phyloP scores from a whole-genome alignment of 306 rosid genomes.

The Prunus mongolica region DNA sequence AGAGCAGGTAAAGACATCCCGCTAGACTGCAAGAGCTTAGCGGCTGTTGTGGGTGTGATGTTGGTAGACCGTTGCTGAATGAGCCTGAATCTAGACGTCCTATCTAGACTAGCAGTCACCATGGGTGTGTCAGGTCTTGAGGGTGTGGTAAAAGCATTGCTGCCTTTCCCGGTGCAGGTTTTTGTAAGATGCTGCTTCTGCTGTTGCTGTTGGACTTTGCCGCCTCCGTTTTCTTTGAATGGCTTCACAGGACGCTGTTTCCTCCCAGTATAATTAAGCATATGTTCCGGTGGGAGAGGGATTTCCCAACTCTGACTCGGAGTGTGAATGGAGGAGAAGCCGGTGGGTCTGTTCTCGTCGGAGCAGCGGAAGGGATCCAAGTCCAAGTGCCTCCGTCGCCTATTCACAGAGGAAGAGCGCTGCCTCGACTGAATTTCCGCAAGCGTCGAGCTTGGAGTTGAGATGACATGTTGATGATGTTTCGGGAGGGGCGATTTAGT shows the following conservation, averaged over 20 bases:
- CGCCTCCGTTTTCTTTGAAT: slow-evolving; percentile 54
- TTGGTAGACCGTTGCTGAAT: slow-evolving; percentile 37
- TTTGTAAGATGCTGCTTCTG: slow-evolving; percentile 31
- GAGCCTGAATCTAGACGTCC: slow-evolving; percentile 50
- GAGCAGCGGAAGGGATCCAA: slow-evolving; percentile 40
- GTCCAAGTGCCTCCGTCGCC: slow-evolving; percentile 44
- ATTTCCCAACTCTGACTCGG: slow-evolving; percentile 43
- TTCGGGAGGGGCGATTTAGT: slow-evolving; percentile 28
- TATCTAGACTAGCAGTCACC: slow-evolving; percentile 26
- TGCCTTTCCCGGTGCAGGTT: slow-evolving; percentile 37
- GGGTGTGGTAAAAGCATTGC: slow-evolving; percentile 37
- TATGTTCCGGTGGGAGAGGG: slow-evolving; percentile 31
- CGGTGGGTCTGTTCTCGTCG: slow-evolving; percentile 43
- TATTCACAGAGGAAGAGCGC: slow-evolving; percentile 30
- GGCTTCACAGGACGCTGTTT: slow-evolving; percentile 51
- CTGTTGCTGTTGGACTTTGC: neutral
- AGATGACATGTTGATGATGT: slow-evolving; percentile 2
- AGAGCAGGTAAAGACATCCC: slow-evolving; percentile 31
- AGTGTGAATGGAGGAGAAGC: slow-evolving; percentile 4
- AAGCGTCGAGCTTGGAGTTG: slow-evolving; percentile 3
- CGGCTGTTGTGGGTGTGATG: slow-evolving; percentile 45
- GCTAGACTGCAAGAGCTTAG: slow-evolving; percentile 57
- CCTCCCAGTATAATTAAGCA: slow-evolving; percentile 7
- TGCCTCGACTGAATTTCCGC: slow-evolving; percentile 20
- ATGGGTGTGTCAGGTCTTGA: slow-evolving; percentile 64